Percentiles rank a stretch among this genome's conserved stretches.
These are phyloP conservation scores for Phytophthora citrophthora DNA, from an alignment of 352 stramenopile genomes.

Conservation along the genomic window DNA sequence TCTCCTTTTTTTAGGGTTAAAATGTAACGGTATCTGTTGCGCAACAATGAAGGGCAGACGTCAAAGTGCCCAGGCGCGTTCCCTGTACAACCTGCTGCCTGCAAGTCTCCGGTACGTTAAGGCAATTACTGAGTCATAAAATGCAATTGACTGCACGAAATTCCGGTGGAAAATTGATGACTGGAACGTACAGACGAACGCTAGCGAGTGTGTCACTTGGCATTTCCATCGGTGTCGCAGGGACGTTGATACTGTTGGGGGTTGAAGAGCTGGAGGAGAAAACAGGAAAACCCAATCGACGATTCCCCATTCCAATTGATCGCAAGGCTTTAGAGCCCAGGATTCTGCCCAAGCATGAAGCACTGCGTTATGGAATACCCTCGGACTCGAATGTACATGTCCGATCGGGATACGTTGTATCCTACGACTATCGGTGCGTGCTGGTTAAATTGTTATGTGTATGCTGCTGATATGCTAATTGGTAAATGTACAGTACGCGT, in stretches of 20 bases:
- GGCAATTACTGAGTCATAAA: not conserved
- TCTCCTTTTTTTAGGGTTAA: no score
- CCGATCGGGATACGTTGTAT: constrained; percentile 81
- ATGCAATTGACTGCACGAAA: not conserved
- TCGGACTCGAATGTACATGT: constrained; percentile 76
- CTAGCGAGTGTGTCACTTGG: constrained; percentile 55
- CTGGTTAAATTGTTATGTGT: not conserved
- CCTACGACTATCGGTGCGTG: constrained; percentile 82
- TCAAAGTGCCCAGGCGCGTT: constrained; percentile 20
- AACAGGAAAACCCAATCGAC: constrained; percentile 2
- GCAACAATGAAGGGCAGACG: constrained; percentile 38
- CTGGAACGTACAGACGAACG: constrained; percentile 39
- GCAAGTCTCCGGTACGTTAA: constrained; percentile 39
- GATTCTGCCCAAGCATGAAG: constrained; percentile 54
- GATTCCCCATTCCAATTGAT: constrained; percentile 16
- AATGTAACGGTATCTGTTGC: constrained; percentile 9
- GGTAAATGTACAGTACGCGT: constrained; percentile 53
- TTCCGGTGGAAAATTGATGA: constrained; percentile 9
- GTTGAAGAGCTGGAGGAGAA: constrained; percentile 32
- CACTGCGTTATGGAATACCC: constrained; percentile 73
- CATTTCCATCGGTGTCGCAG: constrained; percentile 56
- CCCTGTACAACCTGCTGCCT: constrained; percentile 39
- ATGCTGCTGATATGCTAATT: not conserved
- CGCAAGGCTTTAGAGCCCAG: constrained; percentile 18
- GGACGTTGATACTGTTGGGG: constrained; percentile 47